Evolutionary conservation across 2,329 filamentous ascomycete genomes (phyloP).

Genomic region (Diaporthe velutina): DNA sequence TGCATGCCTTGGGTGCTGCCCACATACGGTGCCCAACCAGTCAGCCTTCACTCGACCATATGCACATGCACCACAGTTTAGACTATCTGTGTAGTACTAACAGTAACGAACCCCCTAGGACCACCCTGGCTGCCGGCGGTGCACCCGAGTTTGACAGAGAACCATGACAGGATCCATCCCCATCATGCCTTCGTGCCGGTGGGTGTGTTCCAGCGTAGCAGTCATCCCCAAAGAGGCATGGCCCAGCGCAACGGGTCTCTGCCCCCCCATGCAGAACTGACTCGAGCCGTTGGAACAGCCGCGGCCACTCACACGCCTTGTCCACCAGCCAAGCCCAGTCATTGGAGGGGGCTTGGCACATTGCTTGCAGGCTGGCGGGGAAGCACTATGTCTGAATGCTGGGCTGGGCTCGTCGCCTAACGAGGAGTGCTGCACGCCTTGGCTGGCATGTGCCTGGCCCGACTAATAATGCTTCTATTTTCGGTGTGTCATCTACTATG

Average conservation of each 20-base stretch:
- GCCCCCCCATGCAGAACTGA: conserved; percentile 7
- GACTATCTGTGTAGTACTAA: not conserved
- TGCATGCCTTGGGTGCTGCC: not conserved
- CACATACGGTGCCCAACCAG: not conserved
- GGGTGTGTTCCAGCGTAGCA: not conserved
- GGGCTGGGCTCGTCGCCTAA: not conserved
- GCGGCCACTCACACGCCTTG: not conserved
- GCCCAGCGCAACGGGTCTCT: conserved; percentile 13
- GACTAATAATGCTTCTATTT: not conserved
- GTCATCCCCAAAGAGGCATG: not conserved
- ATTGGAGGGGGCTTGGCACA: conserved; percentile 4
- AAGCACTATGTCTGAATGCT: not conserved
- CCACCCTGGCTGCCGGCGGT: conserved; percentile 14
- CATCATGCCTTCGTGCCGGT: conserved; percentile 1
- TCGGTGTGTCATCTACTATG: conserved; percentile 5
- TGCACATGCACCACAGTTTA: not conserved
- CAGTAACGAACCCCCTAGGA: not conserved
- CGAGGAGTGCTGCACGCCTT: not conserved
- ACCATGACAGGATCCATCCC: conserved; percentile 10
- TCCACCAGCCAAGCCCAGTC: not conserved
- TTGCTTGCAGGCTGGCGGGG: not conserved
- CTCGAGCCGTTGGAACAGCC: conserved; percentile 10
- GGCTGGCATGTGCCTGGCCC: not conserved
- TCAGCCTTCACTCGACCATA: not conserved
- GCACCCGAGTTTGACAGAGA: conserved; percentile 26